Base-by-base conservation (phyloP, 495 filamentous ascomycete genomes). In the Trichoderma virens region DNA sequence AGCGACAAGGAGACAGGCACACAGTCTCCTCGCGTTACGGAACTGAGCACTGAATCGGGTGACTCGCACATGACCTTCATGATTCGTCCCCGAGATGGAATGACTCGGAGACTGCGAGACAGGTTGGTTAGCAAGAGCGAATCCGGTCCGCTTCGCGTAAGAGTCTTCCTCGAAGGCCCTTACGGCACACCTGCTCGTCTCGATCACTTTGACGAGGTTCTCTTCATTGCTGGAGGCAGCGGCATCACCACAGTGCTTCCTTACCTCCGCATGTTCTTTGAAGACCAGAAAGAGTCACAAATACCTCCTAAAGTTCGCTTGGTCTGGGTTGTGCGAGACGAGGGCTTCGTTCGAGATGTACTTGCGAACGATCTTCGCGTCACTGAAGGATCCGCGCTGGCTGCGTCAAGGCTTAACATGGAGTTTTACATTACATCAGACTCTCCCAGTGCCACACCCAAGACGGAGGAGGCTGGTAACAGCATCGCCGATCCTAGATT, bases 191-290 rank as follows among this genome's bases (percentile, higher is more conserved):
- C 51, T 56, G 51, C 51, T 30, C 51, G 51, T 25, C 51, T 56
- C 25, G 51, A 56, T 25, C 51, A 56, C 11, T 56, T 56, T n/a
- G 51, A 56, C 27, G 51, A 56, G 14, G 25, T 56, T 30, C 51
- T 56, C 25, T 56, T 56, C 23, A 56, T 56, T 56, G 51, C 51
- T 14, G 51, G 51, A 11, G 51, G 51, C 11, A 56, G 51, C 20
- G 51, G 51, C 28, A 56, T 56, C 25, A 56, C 51, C 13, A 56
- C 51, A 2, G 51, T 56, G 51, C 13, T 56, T 13, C 51, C 51
- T 8, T 56, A 56, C 25, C 51, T 56, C 51, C 51, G 51, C 51
- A 56, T 56, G 51, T 56, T 56, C 11, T 56, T 56, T n/a, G 51
- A 56, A 16, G 51, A 56, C 27, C 51, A 30, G n/a, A 20, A 45